Conservation (phyloP, 139 green algal species). For the Trebouxia sp. region DNA sequence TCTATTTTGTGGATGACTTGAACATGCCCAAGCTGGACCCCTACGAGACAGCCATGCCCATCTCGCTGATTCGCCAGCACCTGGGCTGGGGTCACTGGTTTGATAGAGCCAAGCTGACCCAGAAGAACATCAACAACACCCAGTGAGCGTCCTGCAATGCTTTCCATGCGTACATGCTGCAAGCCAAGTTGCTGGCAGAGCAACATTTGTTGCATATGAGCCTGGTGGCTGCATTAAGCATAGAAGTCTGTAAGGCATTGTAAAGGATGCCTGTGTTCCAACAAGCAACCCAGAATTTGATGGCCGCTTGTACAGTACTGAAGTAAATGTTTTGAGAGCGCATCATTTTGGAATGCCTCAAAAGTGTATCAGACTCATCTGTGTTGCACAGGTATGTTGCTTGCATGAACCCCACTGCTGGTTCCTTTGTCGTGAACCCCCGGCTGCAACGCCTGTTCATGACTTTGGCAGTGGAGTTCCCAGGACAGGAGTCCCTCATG, state of each 20-base stretch:
- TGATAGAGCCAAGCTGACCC: slow-evolving; percentile 85
- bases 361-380: background rate
- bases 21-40: slow-evolving; percentile 90
- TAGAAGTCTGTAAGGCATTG: no score
- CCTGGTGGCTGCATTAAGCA: no score
- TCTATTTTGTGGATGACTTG: slow-evolving; percentile 93
- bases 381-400: slow-evolving; percentile 60
- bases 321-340: background rate
- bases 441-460: slow-evolving; percentile 92
- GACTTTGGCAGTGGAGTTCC: slow-evolving; percentile 88
- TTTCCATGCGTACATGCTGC: no score
- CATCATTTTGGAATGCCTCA: background rate
- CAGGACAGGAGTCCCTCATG: slow-evolving; percentile 84
- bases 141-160: slow-evolving; percentile 56
- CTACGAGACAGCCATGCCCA: slow-evolving; percentile 92
- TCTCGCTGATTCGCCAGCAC: slow-evolving; percentile 90
- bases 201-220: no score
- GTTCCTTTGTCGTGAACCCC: slow-evolving; percentile 89
- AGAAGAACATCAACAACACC: slow-evolving; percentile 91
- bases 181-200: no score
- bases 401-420: slow-evolving; percentile 91
- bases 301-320: background rate
- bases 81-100: slow-evolving; percentile 92
- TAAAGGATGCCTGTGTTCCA: no score
- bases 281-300: no score